Evolutionary conservation across 2,329 filamentous ascomycete species (phyloP).

Genomic region (Aspergillus piperis): DNA sequence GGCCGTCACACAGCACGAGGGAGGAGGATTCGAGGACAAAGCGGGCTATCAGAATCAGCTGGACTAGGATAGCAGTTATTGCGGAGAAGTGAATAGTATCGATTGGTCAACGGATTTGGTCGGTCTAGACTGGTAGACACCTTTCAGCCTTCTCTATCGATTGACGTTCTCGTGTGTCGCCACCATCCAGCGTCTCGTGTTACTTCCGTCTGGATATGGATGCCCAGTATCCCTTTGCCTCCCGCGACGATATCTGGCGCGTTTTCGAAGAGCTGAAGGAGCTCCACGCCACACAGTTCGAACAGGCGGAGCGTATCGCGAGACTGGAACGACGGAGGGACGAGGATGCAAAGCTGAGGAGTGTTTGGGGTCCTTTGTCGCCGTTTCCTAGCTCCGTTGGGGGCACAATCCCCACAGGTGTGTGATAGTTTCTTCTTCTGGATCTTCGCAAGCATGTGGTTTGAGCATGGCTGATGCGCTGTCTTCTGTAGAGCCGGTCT

Average conservation of each 20-base stretch:
- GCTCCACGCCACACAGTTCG: conserved; percentile 60
- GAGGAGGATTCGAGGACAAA: conserved; percentile 29
- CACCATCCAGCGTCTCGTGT: not conserved
- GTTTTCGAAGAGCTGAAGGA: conserved; percentile 64
- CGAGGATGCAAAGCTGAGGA: conserved; percentile 69
- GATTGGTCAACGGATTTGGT: not conserved
- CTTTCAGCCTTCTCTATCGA: conserved; percentile 1
- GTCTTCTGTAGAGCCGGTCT: conserved; percentile 65
- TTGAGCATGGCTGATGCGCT: not conserved
- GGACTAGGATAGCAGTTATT: not conserved
- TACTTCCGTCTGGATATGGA: conserved; percentile 52
- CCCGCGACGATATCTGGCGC: conserved; percentile 66
- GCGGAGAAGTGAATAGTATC: not conserved
- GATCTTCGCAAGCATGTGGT: not conserved
- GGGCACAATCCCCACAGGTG: conserved; percentile 85
- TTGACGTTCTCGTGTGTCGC: conserved; percentile 2
- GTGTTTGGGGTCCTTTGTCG: conserved; percentile 80
- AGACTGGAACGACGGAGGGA: conserved; percentile 64
- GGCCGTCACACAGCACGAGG: conserved; percentile 39
- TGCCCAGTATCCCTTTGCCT: conserved; percentile 64
- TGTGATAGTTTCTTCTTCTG: conserved; percentile 15
- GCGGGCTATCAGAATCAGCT: conserved; percentile 10
- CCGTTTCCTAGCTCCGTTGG: conserved; percentile 85
- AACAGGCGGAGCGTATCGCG: conserved; percentile 63
- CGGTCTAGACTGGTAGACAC: not conserved